Base-by-base conservation (phyloP, 1,284 basidiomycete species). In the Boletus smithii region DNA sequence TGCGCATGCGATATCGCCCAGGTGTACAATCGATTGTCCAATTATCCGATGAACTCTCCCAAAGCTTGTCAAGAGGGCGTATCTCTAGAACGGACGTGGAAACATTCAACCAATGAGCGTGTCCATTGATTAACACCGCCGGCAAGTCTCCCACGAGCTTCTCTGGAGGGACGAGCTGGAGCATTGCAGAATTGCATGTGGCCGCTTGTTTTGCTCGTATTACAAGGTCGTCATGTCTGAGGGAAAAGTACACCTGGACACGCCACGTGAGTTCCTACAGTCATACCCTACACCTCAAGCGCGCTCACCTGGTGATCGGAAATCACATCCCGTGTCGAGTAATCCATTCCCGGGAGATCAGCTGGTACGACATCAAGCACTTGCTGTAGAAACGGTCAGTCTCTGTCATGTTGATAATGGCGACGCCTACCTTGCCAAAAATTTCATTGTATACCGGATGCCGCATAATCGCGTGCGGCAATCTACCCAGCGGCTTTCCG, bases 71-170 rank as follows among this genome's bases (percentile, higher is more conserved):
- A 1, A 56, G 26, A 7, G 72, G 71, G 8, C 73, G 70, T 29
- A 76, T 65, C 51, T 73, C 70, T 1, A 77, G 54, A 5, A 56
- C 33, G 0, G 54, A 49, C 0, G 59, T 63, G 1, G 49, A 24
- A 4, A 71, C 37, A 8, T 69, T 52, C 27, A 76, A 49, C 74
- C 74, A 77, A 51, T 75, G 74, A 5, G 54, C 57, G 40, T 68
- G 65, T 9, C 65, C 59, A 1, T 59, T 22, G 1, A 70, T 49
- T 10, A 78, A 56, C 2, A 54, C 44, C 0, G n/a, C 22, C 0
- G 76, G 75, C 2, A 79, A 44, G 52, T 77, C 75, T 0, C 53
- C 53, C 1, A 11, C 17, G 8, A 78, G 53, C 14, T 53, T 51
- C 5, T 48, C 38, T 22, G 55, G 65, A 6, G 72, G 73, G 30